A percentile compares a stretch with the other conserved stretches of the same genome.
phyloP scores from a whole-genome alignment of 75 land plant genomes.

The Sequoiadendron giganteum region DNA sequence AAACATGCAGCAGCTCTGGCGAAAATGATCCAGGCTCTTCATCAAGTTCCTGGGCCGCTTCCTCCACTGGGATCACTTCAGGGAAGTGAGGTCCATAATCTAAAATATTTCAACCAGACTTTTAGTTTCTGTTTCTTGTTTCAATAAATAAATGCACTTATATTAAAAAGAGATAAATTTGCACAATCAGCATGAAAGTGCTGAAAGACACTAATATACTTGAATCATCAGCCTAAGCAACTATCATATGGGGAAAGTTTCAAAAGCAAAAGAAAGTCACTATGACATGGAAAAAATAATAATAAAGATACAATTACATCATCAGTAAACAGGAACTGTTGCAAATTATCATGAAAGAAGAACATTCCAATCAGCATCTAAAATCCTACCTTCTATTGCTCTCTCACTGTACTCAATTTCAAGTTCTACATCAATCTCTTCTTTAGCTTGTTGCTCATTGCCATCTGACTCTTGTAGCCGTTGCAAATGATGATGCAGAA shows the following conservation, averaged over 20 bases:
- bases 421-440: conserved; percentile 27
- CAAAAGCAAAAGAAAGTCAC: not conserved
- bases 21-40: conserved; percentile 92
- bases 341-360: not conserved
- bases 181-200: not conserved
- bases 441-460: conserved; percentile 23
- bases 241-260: not conserved
- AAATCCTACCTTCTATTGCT: conserved; percentile 34
- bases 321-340: not conserved
- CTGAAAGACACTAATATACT: too few species aligned
- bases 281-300: not conserved
- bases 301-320: not conserved
- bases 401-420: conserved; percentile 15
- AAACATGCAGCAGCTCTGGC: conserved; percentile 80
- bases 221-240: not conserved
- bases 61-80: conserved; percentile 34
- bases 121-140: not conserved
- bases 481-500: conserved; percentile 77
- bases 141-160: not conserved
- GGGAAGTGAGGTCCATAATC: conserved; percentile 52
- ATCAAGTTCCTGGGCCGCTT: conserved; percentile 43
- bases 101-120: conserved; percentile 11
- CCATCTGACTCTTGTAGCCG: conserved; percentile 57
- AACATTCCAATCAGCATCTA: not conserved
- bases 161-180: not conserved